Base-by-base conservation (phyloP, 1,139 yeast species). In the Debaryomycetaceae sp. region DNA sequence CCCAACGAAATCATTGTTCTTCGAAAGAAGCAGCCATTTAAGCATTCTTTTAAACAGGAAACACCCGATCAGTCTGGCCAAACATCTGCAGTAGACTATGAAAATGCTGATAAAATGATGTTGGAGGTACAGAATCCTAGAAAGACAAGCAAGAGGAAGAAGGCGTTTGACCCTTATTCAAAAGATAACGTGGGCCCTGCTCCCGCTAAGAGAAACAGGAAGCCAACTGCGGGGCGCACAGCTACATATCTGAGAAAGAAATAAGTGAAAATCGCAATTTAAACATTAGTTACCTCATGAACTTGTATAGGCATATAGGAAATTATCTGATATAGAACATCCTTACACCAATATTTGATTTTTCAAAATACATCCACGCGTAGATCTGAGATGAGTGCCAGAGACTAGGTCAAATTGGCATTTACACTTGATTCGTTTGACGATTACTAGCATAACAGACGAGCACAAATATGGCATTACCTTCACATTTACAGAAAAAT, bases 131-230 rank as follows among this genome's bases (percentile, higher is more conserved):
- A 61, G 46, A 48, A 36, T 14, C 6, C 30, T n/a, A 34, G 20
- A 5, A 34, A 13, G 7, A 57, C 53, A 33, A 56, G 55, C 6
- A 52, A 54, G 17, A 55, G 56, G 41, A 78, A 76, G 57, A 72
- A 76, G 47, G 66, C 76, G 3, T 85, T 81, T 52, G 85, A 85
- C 62, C 90, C 91, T 2, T 84, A 82, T 53, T 60, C 71, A 6
- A 61, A 59, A 44, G 70, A 68, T 6, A 66, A 72, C 34, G 68
- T 66, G 34, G 84, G 81, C 5, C 85, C 85, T 6, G 65, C 64
- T 52, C 72, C 77, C 6, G 75, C 77, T 4, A 81, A 78, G 62
- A 75, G 68, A 52, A 60, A 66, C 27, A 69, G 64, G 48, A 63
- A 66, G 38, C 54, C 64, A 37, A 69, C 72, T 6, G 52, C 61